A percentile compares a stretch with the other conserved stretches of the same genome.
These are phyloP conservation scores for Maudiozyma serrabonitensis DNA, from an alignment of 805 yeast genomes.

Conservation along the genomic window DNA sequence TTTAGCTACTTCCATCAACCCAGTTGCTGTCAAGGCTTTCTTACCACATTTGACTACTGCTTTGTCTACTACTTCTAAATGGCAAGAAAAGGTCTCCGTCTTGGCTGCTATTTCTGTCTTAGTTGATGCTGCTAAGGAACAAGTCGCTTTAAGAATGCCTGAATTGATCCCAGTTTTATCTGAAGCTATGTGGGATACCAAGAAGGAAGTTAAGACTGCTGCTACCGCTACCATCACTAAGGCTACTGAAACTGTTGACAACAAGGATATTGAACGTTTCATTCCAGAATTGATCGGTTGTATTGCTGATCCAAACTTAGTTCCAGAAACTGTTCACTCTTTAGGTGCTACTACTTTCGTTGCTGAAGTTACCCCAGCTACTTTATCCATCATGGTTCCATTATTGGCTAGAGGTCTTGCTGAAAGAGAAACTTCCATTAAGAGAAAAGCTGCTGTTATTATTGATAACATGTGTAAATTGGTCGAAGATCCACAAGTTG, in stretches of 20 bases:
- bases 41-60: slow-evolving; percentile 70
- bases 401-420: slow-evolving; percentile 98
- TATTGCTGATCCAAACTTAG: slow-evolving; percentile 93
- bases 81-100: slow-evolving; percentile 96
- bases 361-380: slow-evolving; percentile 98
- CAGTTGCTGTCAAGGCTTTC: slow-evolving; percentile 83
- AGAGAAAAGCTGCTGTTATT: slow-evolving; percentile 99
- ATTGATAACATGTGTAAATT: slow-evolving; percentile 99
- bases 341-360: slow-evolving; percentile 99
- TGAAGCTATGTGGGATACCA: slow-evolving; percentile 99
- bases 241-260: slow-evolving; percentile 94
- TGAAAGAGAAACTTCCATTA: slow-evolving; percentile 98
- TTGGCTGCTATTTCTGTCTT: slow-evolving; percentile 75
- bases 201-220: slow-evolving; percentile 93
- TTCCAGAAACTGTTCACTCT: slow-evolving; percentile 96
- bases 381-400: slow-evolving; percentile 98
- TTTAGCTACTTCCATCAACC: slow-evolving; percentile 75
- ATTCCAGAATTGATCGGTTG: slow-evolving; percentile 95
- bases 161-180: slow-evolving; percentile 97
- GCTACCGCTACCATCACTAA: slow-evolving; percentile 93
- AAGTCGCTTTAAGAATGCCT: slow-evolving; percentile 98
- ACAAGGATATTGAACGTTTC: slow-evolving; percentile 99
- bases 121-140: slow-evolving; percentile 91
- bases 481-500: slow-evolving; percentile 99
- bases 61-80: slow-evolving; percentile 70